Evolutionary conservation across 805 yeast species (phyloP).

Genomic region (Candida arabinofermentans): DNA sequence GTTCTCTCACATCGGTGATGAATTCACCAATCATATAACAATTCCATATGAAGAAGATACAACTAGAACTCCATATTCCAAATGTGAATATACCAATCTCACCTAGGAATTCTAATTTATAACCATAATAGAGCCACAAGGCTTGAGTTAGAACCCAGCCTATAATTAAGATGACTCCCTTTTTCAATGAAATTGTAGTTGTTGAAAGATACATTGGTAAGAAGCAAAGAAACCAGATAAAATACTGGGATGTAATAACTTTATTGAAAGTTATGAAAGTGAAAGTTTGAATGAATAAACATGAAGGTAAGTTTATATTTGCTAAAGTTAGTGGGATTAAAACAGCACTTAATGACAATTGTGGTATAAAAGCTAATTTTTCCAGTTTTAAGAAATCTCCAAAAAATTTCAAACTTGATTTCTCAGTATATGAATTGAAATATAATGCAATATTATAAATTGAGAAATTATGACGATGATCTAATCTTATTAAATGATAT

Average conservation of each 20-base stretch:
- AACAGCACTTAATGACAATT: conserved; percentile 54
- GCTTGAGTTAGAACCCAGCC: conserved; percentile 75
- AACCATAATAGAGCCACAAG: conserved; percentile 76
- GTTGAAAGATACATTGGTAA: conserved; percentile 66
- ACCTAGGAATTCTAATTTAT: conserved; percentile 77
- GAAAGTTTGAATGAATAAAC: conserved; percentile 72
- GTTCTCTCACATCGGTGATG: conserved; percentile 15
- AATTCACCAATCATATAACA: conserved; percentile 16
- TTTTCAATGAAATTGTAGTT: conserved; percentile 34
- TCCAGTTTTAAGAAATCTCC: conserved; percentile 18
- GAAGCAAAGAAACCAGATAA: conserved; percentile 88
- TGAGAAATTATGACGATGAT: conserved; percentile 94
- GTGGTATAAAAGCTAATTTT: conserved; percentile 79
- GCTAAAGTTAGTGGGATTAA: conserved; percentile 52
- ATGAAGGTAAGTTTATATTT: conserved; percentile 39
- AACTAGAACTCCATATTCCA: conserved; percentile 24
- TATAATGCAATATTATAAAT: conserved; percentile 75
- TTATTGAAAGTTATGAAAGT: conserved; percentile 76
- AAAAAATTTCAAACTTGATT: conserved; percentile 11
- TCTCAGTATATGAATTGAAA: conserved; percentile 43
- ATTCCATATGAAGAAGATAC: conserved; percentile 26
- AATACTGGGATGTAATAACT: conserved; percentile 92
- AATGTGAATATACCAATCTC: conserved; percentile 27
- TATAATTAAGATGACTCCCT: conserved; percentile 39
- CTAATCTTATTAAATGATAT: conserved; percentile 78